phyloP scores from a whole-genome alignment of 305 asterid genomes.

The Andrographis paniculata region DNA sequence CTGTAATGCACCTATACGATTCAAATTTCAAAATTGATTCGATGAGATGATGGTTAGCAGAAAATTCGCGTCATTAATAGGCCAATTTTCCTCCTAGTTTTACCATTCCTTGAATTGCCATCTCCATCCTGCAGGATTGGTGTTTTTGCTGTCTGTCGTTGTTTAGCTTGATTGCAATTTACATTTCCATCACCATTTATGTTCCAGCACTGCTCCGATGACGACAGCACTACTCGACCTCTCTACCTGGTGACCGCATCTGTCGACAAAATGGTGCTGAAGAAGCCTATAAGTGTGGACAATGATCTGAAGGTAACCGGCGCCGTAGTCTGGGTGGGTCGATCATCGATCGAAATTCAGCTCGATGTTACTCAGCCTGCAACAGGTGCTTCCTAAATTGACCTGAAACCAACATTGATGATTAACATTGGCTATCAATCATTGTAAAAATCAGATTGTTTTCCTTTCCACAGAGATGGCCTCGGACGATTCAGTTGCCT shows the following conservation, averaged over 20 bases:
- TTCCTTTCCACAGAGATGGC: background rate
- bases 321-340: conserved; percentile 88
- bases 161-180: background rate
- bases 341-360: conserved; percentile 34
- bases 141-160: too few relatives aligned
- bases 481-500: conserved; percentile 37
- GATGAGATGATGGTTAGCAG: too few relatives aligned
- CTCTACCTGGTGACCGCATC: conserved; percentile 44
- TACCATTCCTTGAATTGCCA: too few relatives aligned
- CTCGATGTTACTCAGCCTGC: background rate
- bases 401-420: too few relatives aligned
- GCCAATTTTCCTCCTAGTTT: too few relatives aligned
- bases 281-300: conserved; percentile 1
- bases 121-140: too few relatives aligned
- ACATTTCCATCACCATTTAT: background rate
- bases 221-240: conserved; percentile 40
- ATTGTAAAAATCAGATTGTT: background rate
- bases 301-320: conserved; percentile 1
- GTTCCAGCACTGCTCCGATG: conserved; percentile 79
- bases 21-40: too few relatives aligned
- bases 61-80: too few relatives aligned
- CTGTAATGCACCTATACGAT: too few relatives aligned
- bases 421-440: too few relatives aligned
- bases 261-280: conserved; percentile 48
- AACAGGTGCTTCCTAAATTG: conserved; percentile 1